Base-by-base conservation (phyloP, 176 grass and related monocot genomes). In the Carex parvula region DNA sequence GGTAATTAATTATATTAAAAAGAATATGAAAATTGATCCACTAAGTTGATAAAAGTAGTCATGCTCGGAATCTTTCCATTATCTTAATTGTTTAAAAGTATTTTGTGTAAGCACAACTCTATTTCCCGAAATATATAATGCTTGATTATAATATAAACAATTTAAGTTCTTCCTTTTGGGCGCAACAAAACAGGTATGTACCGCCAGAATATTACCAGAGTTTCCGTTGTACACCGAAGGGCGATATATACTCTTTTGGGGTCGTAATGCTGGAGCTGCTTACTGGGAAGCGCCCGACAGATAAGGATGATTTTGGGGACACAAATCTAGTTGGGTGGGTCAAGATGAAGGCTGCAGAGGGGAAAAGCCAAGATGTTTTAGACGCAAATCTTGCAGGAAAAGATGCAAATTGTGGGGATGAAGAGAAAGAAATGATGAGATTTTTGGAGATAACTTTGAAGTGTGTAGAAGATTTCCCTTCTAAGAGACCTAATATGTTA, bases 161-260 rank as follows among this genome's bases (percentile, higher is more conserved):
- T 55, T 1, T 82, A 44, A 24, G 30, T 82, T 66, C 1, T 81
- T 42, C n/a, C 12, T 39, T 15, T 65, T 66, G 37, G 80, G 5
- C 29, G 80, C 13, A 82, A 82, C 39, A 82, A 82, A 82, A n/a
- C 15, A 82, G 80, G 80, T 83, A 83, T 17, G 95, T 98, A 77
- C 95, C 95, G 42, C 95, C 95, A 8, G 95, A 98, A 88, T 98
- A 98, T 84, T 98, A 98, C 87, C 95, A 98, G 92, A 98, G 95
- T 87, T 98, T 98, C 87, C 87, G 95, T 0, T 98, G 95, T 88
- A 98, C 95, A 0, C 83, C 86, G 22, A 98, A 94, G 86, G 92
- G 95, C 6, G 95, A 98, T 50, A 91, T 98, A 18, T 98, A 98
- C 90, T 98, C 95, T n/a, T 89, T 98, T 32, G 95, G 95, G 8